These are phyloP conservation scores for Leccinum subspadiceum DNA, from an alignment of 1,284 basidiomycete species.

Conservation along the genomic window DNA sequence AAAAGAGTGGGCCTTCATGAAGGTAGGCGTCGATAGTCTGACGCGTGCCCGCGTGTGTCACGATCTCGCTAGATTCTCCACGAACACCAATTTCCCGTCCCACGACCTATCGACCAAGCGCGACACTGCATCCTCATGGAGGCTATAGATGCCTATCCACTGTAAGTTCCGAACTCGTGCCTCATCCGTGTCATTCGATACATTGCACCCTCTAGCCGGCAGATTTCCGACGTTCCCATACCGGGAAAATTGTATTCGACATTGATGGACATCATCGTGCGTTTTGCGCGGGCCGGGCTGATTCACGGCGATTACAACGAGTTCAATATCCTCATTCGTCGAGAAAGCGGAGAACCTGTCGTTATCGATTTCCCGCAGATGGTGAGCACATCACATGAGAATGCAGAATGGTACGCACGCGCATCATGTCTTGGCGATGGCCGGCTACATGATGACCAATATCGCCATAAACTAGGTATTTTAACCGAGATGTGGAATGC, in stretches of 20 bases:
- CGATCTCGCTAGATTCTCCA: constrained; percentile 72
- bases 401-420: constrained; percentile 86
- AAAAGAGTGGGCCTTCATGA: constrained; percentile 99
- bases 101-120: constrained; percentile 90
- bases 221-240: constrained; percentile 80
- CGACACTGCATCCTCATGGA: constrained; percentile 97
- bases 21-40: constrained; percentile 49
- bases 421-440: constrained; percentile 16
- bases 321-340: constrained; percentile 95
- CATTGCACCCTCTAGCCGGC: constrained; percentile 59
- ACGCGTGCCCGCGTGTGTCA: neutral
- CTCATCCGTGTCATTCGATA: neutral
- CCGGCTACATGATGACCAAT: constrained; percentile 13
- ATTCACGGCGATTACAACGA: constrained; percentile 99
- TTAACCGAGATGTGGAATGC: constrained; percentile 97
- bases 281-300: constrained; percentile 88
- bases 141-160: constrained; percentile 91
- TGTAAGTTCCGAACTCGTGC: constrained; percentile 51
- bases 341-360: constrained; percentile 79
- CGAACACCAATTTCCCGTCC: constrained; percentile 92
- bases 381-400: constrained; percentile 95
- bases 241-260: constrained; percentile 89
- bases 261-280: constrained; percentile 95
- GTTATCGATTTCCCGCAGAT: constrained; percentile 99
- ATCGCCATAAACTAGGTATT: constrained; percentile 70